Evolutionary conservation across 768 basidiomycete species (phyloP).

Genomic region (Mycena belliarum): DNA sequence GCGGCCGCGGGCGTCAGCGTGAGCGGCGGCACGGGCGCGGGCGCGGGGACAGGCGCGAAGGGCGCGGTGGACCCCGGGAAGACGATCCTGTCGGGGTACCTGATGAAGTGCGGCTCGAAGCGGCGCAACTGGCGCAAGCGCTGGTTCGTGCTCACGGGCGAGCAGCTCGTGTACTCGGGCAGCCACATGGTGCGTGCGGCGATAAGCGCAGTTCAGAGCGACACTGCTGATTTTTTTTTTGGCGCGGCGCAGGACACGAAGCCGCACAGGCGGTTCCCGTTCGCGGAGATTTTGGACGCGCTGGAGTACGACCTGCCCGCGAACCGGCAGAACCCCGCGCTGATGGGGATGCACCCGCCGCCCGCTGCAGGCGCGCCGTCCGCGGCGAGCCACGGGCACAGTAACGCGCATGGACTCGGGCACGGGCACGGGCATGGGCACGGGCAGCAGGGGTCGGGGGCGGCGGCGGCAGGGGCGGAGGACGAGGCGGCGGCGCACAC

Average conservation of each 20-base stretch:
- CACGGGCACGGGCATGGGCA: too few relatives aligned
- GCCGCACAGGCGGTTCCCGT: constrained; percentile 82
- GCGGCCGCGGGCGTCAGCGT: too few relatives aligned
- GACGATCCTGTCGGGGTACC: constrained; percentile 82
- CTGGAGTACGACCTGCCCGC: constrained; percentile 78
- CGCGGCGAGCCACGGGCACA: too few relatives aligned
- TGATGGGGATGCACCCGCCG: too few relatives aligned
- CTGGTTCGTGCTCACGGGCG: constrained; percentile 93
- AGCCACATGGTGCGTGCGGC: constrained; percentile 92
- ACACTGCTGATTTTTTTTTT: constrained; percentile 6
- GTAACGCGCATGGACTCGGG: too few relatives aligned
- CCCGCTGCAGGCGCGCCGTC: too few relatives aligned
- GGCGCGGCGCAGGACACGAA: constrained; percentile 71
- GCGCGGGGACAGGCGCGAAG: too few relatives aligned
- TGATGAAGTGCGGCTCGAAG: constrained; percentile 95
- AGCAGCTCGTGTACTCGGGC: constrained; percentile 83
- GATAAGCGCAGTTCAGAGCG: too few relatives aligned
- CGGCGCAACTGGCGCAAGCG: constrained; percentile 95
- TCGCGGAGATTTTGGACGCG: constrained; percentile 86
- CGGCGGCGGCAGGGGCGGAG: too few relatives aligned
- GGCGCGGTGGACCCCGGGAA: constrained; percentile 65
- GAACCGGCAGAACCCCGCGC: constrained; percentile 49
- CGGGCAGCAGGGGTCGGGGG: too few relatives aligned
- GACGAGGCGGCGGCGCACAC: constrained; percentile 59
- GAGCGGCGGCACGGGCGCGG: too few relatives aligned